Evolutionary conservation across 1,139 yeast species (phyloP), one percentile per base, ranked within the genome.

Genomic region (Yamadazyma trypodendri): DNA sequence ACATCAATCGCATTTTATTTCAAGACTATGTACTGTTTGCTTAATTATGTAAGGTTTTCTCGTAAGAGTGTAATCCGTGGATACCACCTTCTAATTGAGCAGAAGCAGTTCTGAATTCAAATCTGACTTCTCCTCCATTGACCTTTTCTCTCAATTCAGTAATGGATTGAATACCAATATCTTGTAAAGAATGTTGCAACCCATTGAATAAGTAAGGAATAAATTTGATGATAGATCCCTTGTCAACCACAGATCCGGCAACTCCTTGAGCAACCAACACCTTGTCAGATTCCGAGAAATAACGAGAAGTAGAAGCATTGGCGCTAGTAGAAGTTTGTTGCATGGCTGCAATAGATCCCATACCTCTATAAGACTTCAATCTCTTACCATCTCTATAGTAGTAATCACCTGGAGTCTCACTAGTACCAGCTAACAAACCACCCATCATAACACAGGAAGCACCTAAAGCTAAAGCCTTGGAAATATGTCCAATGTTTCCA

Each of bases 391-490:
- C 98, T 62, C 95, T 82, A 82, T 82, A 92, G 72, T 87, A 92
- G 74, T 90, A 92, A 55, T 87, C 90, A 69, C 99, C 99, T 55
- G 99, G 99, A 47, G 97, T 85, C 75, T 92, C 99, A 45, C 94
- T 69, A 44, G 98, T 92, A 72, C 98, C 99, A 45, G 99, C 99
- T 58, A 92, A 78, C 77, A 92, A 83, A 70, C 97, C 96, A 61
- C 99, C 99, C 98, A 92, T 94, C 99, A 92, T 92, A 51, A 90
- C 96, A 67, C 86, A 77, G 14, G 97, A 88, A 27, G 99, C 96
- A 66, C 99, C 99, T 46, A 92, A 76, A 46, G 97, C 94, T 55
- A 92, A 69, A 41, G 98, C 98, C 75, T 92, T 92, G 56, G 94
- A 84, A 61, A 94, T 87, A 75, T 92, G 98, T 52, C 99, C 99